These are phyloP conservation scores for Debaryomyces robertsiae DNA, from an alignment of 1,139 yeast species.

Conservation along the genomic window DNA sequence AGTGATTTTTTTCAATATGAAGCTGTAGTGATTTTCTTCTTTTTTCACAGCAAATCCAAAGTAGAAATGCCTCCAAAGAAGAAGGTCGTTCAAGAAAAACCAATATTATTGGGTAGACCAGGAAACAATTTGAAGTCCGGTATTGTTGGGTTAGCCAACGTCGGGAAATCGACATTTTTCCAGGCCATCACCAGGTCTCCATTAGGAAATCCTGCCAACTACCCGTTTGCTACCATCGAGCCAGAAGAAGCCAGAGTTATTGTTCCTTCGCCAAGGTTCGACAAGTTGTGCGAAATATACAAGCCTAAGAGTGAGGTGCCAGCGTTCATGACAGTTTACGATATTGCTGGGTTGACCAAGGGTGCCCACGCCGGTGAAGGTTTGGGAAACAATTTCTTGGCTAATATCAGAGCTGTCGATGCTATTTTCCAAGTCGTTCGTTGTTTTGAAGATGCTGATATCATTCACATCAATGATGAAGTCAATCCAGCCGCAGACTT, in stretches of 20 bases:
- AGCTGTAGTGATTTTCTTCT: slow-evolving; percentile 4
- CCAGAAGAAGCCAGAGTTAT: slow-evolving; percentile 98
- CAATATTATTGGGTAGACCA: slow-evolving; percentile 93
- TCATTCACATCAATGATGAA: slow-evolving; percentile 96
- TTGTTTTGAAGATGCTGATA: slow-evolving; percentile 97
- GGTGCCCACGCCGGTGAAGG: slow-evolving; percentile 99
- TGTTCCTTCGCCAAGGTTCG: slow-evolving; percentile 92
- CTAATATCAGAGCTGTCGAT: slow-evolving; percentile 97
- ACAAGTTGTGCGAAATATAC: slow-evolving; percentile 68
- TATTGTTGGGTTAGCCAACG: slow-evolving; percentile 95
- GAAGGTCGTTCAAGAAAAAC: slow-evolving; percentile 80
- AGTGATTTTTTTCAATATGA: too few species aligned
- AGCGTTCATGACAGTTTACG: slow-evolving; percentile 90
- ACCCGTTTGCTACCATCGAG: slow-evolving; percentile 97
- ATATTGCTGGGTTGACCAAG: slow-evolving; percentile 96
- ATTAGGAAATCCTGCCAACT: slow-evolving; percentile 97
- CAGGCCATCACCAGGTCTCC: slow-evolving; percentile 89
- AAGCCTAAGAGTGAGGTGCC: slow-evolving; percentile 88
- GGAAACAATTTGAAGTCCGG: slow-evolving; percentile 97
- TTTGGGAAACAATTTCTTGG: slow-evolving; percentile 95
- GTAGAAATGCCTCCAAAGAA: slow-evolving; percentile 88
- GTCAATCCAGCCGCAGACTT: slow-evolving; percentile 95
- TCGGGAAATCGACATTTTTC: slow-evolving; percentile 92
- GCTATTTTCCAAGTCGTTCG: slow-evolving; percentile 98
- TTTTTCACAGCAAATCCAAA: slow-evolving; percentile 1